Conservation (phyloP, 1,139 yeast species). For the Hyphopichia khmerensis region DNA sequence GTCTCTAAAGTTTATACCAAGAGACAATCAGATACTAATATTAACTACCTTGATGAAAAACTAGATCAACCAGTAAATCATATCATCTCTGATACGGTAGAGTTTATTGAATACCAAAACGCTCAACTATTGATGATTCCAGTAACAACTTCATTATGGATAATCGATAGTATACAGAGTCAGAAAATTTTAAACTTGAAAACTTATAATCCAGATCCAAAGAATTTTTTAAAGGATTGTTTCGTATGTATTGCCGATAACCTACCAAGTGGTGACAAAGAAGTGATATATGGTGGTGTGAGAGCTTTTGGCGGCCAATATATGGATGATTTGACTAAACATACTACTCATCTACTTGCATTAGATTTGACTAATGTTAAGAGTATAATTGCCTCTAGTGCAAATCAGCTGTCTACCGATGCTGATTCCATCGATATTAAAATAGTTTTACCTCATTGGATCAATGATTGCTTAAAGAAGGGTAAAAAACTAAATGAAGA, state of each 20-base stretch:
- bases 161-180: constrained; percentile 46
- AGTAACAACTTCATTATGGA: constrained; percentile 67
- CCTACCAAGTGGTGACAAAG: constrained; percentile 59
- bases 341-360: constrained; percentile 79
- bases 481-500: constrained; percentile 52
- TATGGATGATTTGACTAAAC: constrained; percentile 59
- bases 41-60: constrained; percentile 20
- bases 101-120: constrained; percentile 54
- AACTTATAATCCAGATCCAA: constrained; percentile 68
- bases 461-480: constrained; percentile 62
- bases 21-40: constrained; percentile 20
- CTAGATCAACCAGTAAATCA: constrained; percentile 36
- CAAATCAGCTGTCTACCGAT: constrained; percentile 13
- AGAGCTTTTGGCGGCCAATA: constrained; percentile 75
- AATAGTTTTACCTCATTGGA: constrained; percentile 76
- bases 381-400: constrained; percentile 40
- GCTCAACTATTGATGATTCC: constrained; percentile 63
- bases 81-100: constrained; percentile 52
- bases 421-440: constrained; percentile 45
- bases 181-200: constrained; percentile 50
- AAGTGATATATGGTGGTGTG: constrained; percentile 64
- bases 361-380: constrained; percentile 52
- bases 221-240: constrained; percentile 58
- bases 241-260: constrained; percentile 62
- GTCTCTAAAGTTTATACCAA: constrained; percentile 22